Percentiles rank a stretch among this genome's conserved stretches.
phyloP scores from a whole-genome alignment of 2,329 filamentous ascomycete species.

The Cladosporium phlei region DNA sequence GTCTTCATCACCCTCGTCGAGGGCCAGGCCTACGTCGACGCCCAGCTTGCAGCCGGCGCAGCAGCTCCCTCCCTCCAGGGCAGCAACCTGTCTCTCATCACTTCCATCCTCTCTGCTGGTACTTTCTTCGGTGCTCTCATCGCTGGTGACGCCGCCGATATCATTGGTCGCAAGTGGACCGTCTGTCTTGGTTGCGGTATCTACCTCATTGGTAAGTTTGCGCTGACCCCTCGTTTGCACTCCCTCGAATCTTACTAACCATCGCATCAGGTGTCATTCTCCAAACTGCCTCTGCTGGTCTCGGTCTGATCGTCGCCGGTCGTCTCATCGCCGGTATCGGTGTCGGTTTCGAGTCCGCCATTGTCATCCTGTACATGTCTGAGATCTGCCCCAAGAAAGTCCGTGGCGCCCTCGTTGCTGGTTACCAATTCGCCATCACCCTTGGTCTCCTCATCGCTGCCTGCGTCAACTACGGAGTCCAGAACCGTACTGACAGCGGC shows the following conservation, averaged over 20 bases:
- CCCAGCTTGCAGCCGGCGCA: not conserved
- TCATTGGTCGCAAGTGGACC: slow-evolving; percentile 67
- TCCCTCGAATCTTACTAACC: slow-evolving; percentile 1
- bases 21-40: slow-evolving; percentile 28
- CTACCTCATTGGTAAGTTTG: slow-evolving; percentile 52
- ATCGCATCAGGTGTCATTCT: slow-evolving; percentile 48
- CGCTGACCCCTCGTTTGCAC: too few relatives aligned
- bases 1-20: slow-evolving; percentile 53
- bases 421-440: slow-evolving; percentile 80
- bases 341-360: slow-evolving; percentile 75
- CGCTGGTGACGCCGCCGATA: slow-evolving; percentile 72
- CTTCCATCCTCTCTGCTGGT: slow-evolving; percentile 65
- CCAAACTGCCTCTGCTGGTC: slow-evolving; percentile 54
- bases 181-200: slow-evolving; percentile 67
- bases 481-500: slow-evolving; percentile 57
- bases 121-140: slow-evolving; percentile 77
- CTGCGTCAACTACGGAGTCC: slow-evolving; percentile 67
- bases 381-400: slow-evolving; percentile 59
- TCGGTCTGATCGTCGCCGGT: slow-evolving; percentile 64
- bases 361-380: slow-evolving; percentile 83
- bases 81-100: slow-evolving; percentile 55
- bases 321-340: slow-evolving; percentile 72
- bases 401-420: slow-evolving; percentile 72
- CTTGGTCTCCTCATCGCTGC: slow-evolving; percentile 63
- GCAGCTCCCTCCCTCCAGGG: slow-evolving; percentile 25